Base-by-base conservation (phyloP, 305 asterid species). In the Solanum chacoense region DNA sequence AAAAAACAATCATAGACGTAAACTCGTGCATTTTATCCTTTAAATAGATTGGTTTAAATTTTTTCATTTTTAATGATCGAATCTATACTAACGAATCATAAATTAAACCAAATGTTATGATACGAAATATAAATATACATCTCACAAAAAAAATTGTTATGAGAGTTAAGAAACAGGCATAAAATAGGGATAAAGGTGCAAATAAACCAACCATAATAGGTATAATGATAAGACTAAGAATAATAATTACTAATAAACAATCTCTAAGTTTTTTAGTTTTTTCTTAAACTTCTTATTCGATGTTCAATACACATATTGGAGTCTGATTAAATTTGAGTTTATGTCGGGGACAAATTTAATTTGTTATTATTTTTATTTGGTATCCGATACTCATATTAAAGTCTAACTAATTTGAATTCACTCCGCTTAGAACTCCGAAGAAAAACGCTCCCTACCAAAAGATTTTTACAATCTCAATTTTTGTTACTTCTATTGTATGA, bases 371-470 rank as follows among this genome's bases (percentile, higher is more conserved):
- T 38, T 38, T 42, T 2, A 16, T 50, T 6, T 16, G 63, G 0
- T 50, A 0, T 16, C 10, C 8, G 4, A 16, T 50, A 50, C 0
- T 18, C 4, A 50, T 18, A 50, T 16, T 16, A 0, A 16, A 16
- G 8, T 50, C 8, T 2, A 50, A 50, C n/a, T 16, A 50, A 50
- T 50, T 45, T 42, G 6, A 42, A 42, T 40, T 40, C 45, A 40
- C 14, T 40, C 50, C 2, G 0, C 50, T 40, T 40, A 11, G 50
- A 11, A 38, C 45, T 38, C 5, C 45, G 45, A 38, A 38, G 45
- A 40, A 11, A 40, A 40, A 40, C 16, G 0, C 50, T 40, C 50
- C 50, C 0, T 40, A 11, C 14, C 50, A 40, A 40, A 40, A 42
- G 18, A 42, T 42, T 42, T 42, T 42, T 42, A 42, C 55, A 42